Base-by-base conservation (phyloP, 208 protist genomes). In the Leishmania martiniquensis region DNA sequence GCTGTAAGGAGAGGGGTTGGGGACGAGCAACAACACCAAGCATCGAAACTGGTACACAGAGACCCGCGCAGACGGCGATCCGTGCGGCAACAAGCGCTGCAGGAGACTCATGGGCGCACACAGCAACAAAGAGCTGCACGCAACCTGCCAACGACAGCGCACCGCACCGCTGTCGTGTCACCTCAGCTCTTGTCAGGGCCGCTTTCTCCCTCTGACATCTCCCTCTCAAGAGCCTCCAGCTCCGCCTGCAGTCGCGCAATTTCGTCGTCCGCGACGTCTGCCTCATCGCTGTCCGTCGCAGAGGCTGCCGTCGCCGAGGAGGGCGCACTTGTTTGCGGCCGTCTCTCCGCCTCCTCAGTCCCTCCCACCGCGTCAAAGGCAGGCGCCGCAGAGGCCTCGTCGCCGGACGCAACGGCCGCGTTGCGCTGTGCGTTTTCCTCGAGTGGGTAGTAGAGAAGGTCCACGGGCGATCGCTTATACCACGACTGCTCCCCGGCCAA, bases 361-460 rank as follows among this genome's bases (percentile, higher is more conserved):
- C 6, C 65, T 25, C 1, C 17, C 25, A 69, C 65, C 42, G 47
- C 49, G 51, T 49, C 65, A 47, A 42, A 69, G 42, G 39, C 25
- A 2, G 17, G 9, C 22, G 42, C 44, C 20, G 45, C 29, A 59
- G 60, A 34, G 25, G 25, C 65, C 25, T 13, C 34, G 25, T 25
- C 42, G 76, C 47, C 57, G 5, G 62, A 25, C 29, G 65, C 52
- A 10, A 83, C 65, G 9, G 47, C 65, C 20, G 87, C 85, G 68
- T 97, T 97, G 57, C 85, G 81, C 72, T 87, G 87, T 17, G 81
- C 84, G 68, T 97, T 97, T 80, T 95, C 91, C 51, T 96, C 91
- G 29, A 95, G 80, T 60, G 94, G 94, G 76, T 96, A 94, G 75
- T 90, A 94, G 60, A 95, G 69, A 49, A 89, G 82, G 71, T 97